These are phyloP conservation scores for Pinus tabuliformis DNA, from an alignment of 75 land plant genomes.

Conservation along the genomic window DNA sequence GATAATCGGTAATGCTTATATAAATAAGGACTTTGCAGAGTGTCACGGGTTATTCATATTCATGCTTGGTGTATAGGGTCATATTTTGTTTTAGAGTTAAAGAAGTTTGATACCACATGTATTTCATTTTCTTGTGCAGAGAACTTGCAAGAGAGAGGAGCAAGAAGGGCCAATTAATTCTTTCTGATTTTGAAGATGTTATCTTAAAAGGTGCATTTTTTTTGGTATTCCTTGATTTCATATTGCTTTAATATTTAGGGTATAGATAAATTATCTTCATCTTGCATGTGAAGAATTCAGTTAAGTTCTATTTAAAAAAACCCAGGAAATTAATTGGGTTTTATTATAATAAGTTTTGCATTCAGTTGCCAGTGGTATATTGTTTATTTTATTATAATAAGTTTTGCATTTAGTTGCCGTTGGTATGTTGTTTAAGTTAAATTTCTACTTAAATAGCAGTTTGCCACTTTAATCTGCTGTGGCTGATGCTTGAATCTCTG, in stretches of 20 bases:
- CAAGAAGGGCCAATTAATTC: constrained; percentile 56
- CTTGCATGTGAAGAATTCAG: not conserved
- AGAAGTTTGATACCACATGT: not conserved
- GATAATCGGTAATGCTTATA: not conserved
- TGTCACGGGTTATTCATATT: not conserved
- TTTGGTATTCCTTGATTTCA: not conserved
- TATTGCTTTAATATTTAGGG: not conserved
- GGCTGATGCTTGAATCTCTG: not conserved
- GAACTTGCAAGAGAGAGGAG: constrained; percentile 76
- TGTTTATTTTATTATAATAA: not conserved
- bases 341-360: not conserved
- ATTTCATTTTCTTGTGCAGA: constrained; percentile 28
- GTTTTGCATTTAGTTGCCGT: not conserved
- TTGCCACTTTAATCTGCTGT: not conserved
- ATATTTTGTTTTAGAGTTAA: constrained; percentile 2
- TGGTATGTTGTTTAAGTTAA: not conserved
- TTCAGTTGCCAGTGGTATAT: not conserved
- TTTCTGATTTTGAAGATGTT: constrained; percentile 64
- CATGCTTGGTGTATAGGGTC: not conserved
- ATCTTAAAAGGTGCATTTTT: constrained; percentile 64
- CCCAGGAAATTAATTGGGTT: not conserved
- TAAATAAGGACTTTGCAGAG: not conserved
- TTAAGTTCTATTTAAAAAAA: not conserved
- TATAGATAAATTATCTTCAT: not conserved
- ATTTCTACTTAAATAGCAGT: not conserved